Percentiles rank a stretch among this genome's conserved stretches.
These are phyloP conservation scores for Diddensiella santjacobensis DNA, from an alignment of 805 yeast species.

Conservation along the genomic window DNA sequence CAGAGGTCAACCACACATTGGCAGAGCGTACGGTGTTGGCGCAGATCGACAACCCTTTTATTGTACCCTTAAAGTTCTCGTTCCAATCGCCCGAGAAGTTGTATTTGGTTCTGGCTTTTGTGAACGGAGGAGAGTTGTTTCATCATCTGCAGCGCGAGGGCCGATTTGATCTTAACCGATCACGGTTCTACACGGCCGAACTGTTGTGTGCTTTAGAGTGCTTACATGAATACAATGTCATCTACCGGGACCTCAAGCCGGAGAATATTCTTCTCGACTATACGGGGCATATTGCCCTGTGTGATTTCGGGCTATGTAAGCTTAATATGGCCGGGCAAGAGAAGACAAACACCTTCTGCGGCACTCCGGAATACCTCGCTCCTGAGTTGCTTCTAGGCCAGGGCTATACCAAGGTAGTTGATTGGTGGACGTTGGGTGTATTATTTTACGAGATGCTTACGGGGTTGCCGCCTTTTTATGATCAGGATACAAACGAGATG, in stretches of 20 bases:
- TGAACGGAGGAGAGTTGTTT: conserved; percentile 95
- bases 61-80: conserved; percentile 92
- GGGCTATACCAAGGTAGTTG: conserved; percentile 93
- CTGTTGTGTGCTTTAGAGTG: conserved; percentile 89
- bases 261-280: conserved; percentile 92
- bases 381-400: conserved; percentile 89
- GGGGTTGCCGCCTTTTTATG: conserved; percentile 95
- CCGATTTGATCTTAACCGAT: conserved; percentile 78
- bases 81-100: conserved; percentile 97
- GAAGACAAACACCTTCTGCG: conserved; percentile 88
- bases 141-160: conserved; percentile 92
- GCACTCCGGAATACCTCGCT: conserved; percentile 96
- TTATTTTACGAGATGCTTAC: conserved; percentile 93
- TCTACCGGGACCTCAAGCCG: conserved; percentile 93
- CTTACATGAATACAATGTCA: conserved; percentile 84
- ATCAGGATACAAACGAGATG: conserved; percentile 90
- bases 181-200: conserved; percentile 93
- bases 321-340: conserved; percentile 89
- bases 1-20: conserved; percentile 92
- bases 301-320: conserved; percentile 96
- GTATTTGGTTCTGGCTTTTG: conserved; percentile 84
- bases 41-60: conserved; percentile 88
- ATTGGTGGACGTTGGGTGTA: conserved; percentile 98
- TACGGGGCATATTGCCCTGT: conserved; percentile 95
- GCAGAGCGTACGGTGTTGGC: conserved; percentile 96